phyloP scores from a whole-genome alignment of 2,329 filamentous ascomycete species.

The Neoscytalidium dimidiatum region DNA sequence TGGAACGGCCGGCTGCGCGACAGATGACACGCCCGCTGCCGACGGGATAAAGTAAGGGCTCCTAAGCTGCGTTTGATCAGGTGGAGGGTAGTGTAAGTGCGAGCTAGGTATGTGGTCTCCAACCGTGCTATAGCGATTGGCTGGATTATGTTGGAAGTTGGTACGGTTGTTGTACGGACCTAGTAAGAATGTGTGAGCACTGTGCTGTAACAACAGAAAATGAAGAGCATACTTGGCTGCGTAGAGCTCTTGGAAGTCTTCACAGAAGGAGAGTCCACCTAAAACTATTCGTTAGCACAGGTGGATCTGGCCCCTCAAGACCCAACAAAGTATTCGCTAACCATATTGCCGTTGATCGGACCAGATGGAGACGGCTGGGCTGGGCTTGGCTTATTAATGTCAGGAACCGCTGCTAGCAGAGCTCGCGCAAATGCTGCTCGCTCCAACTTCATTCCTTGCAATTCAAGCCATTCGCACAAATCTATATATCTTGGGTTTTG shows the following conservation, averaged over 20 bases:
- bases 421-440: conserved; percentile 55
- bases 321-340: neutral
- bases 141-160: neutral
- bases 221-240: neutral
- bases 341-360: neutral
- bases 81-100: neutral
- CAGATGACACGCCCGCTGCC: neutral
- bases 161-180: neutral
- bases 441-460: conserved; percentile 51
- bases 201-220: too few relatives aligned
- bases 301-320: neutral
- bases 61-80: neutral
- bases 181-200: neutral
- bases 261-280: neutral
- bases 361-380: neutral
- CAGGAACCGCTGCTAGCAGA: conserved; percentile 49
- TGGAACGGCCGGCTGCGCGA: conserved; percentile 1
- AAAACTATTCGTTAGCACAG: neutral
- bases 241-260: neutral
- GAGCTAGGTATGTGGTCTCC: neutral
- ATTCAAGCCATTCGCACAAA: conserved; percentile 56
- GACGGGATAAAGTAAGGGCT: conserved; percentile 19
- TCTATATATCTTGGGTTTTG: conserved; percentile 58
- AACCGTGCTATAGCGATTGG: neutral
- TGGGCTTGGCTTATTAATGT: conserved; percentile 31